phyloP scores from a whole-genome alignment of 331 rosid species.

The Quercus phellos region DNA sequence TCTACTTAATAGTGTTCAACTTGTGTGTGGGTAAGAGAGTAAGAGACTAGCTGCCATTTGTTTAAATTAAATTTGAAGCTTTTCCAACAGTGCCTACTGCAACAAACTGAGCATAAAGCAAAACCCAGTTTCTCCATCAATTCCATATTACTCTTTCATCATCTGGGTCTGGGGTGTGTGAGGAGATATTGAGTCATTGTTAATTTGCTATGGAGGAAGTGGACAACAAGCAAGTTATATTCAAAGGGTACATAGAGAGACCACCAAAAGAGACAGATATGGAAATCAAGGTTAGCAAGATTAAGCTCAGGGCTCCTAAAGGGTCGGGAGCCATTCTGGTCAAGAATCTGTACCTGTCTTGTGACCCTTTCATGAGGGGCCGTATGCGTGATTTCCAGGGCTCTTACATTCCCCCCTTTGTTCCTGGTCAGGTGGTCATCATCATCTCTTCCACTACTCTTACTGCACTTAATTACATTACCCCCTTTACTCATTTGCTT shows the following conservation, averaged over 20 bases:
- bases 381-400: slow-evolving; percentile 81
- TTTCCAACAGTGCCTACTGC: too few relatives aligned
- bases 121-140: not conserved
- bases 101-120: too few relatives aligned
- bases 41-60: too few relatives aligned
- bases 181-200: not conserved
- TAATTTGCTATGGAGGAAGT: slow-evolving; percentile 9
- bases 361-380: slow-evolving; percentile 89
- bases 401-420: slow-evolving; percentile 65
- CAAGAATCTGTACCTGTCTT: slow-evolving; percentile 79
- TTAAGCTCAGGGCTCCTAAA: slow-evolving; percentile 33
- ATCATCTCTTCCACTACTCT: not conserved
- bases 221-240: slow-evolving; percentile 65
- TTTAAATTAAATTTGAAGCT: too few relatives aligned
- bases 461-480: not conserved
- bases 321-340: slow-evolving; percentile 49
- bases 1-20: too few relatives aligned
- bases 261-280: slow-evolving; percentile 57
- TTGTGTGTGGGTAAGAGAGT: too few relatives aligned
- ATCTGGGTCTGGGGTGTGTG: too few relatives aligned
- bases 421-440: slow-evolving; percentile 52
- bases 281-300: slow-evolving; percentile 36
- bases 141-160: not conserved
- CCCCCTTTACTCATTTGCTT: not conserved
- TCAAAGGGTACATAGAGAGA: slow-evolving; percentile 57